These are phyloP conservation scores for Trichophyton benhamiae DNA, from an alignment of 2,329 filamentous ascomycete genomes.

Conservation along the genomic window DNA sequence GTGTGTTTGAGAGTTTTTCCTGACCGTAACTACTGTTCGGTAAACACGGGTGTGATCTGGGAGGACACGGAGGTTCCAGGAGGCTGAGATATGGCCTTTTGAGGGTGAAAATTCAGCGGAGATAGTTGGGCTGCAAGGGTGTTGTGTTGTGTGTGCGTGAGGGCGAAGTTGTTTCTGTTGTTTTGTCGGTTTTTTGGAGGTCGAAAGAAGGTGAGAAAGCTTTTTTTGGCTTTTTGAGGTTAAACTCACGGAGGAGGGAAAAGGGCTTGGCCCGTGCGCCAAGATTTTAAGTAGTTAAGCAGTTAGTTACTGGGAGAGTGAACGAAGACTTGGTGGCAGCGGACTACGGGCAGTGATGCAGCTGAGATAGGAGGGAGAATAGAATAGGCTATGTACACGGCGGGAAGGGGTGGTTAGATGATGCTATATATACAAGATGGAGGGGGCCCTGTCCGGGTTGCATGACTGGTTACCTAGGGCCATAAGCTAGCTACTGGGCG, in stretches of 20 bases:
- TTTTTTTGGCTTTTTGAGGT: neutral
- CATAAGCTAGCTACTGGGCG: slow-evolving; percentile 5
- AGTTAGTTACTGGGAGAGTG: neutral
- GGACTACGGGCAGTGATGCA: too few species aligned
- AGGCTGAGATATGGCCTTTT: neutral
- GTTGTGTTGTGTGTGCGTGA: neutral
- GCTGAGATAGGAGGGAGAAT: neutral
- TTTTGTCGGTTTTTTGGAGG: neutral
- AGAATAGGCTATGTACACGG: neutral
- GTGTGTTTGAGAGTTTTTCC: neutral
- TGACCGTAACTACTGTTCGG: neutral
- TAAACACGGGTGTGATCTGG: neutral
- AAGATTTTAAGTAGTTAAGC: neutral
- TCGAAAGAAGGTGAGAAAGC: neutral
- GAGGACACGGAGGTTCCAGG: neutral
- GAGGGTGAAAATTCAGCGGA: neutral
- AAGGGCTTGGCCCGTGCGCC: neutral
- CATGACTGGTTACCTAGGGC: too few species aligned
- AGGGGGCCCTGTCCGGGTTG: too few species aligned
- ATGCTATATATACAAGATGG: neutral
- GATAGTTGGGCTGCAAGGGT: neutral
- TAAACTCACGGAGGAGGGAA: too few species aligned
- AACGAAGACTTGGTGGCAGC: neutral
- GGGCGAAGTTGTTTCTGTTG: neutral
- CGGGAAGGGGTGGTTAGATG: neutral